Base-by-base conservation (phyloP, 148 eudicot genomes). In the Silene conica region DNA sequence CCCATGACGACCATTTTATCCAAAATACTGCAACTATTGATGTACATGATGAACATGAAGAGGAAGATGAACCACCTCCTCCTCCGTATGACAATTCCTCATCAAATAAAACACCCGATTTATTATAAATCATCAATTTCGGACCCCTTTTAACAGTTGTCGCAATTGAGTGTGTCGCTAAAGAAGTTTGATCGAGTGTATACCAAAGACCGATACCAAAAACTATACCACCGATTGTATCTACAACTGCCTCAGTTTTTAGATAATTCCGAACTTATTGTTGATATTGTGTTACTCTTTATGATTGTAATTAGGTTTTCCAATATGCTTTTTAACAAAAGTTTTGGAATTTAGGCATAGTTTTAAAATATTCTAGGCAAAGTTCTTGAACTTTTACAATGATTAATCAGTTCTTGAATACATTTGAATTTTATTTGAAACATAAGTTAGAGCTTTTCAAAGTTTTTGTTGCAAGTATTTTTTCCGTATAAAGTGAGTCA, bases 11-110 rank as follows among this genome's bases (percentile, higher is more conserved):
- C 20, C 26, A 59, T 14, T 31, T 79, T 23, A 83, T 79, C 50
- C 73, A 79, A 71, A 79, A 69, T 60, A 62, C 66, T 62, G 80
- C 86, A 52, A 80, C 79, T 6, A 80, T 80, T 14, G 83, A 80
- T 72, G 67, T 78, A 64, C 83, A 74, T 14, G 83, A 80, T 72
- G 67, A 76, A 64, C 83, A 74, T 61, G 73, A 31, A 15, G 79
- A 76, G 18, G 67, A 74, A 48, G 13, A 10, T 3, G 55, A 50
- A 25, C n/a, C 55, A 19, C 41, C 73, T 1, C 55, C 6, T 20
- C 60, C 45, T 38, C 43, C 43, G 3, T 38, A 15, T 1, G 59
- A 62, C 1, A 34, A 52, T 16, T 5, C n/a, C 26, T 18, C 66
- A 63, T 31, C 21, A 23, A 20, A 74, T 26, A 6, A 50, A 8